Evolutionary conservation across 345 rosid genomes (phyloP).

Genomic region (Pistacia vera): DNA sequence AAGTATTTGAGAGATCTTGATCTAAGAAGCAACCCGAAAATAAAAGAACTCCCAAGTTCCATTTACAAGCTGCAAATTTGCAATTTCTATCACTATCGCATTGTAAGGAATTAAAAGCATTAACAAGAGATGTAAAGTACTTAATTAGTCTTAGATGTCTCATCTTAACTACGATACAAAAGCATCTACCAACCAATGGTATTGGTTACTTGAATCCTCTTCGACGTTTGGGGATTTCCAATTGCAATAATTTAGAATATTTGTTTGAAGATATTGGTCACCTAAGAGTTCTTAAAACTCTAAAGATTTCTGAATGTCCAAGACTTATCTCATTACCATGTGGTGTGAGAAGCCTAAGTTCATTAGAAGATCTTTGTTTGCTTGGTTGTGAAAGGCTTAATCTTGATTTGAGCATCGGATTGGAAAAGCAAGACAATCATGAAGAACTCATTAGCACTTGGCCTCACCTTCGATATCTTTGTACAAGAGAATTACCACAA

Average conservation of each 20-base stretch:
- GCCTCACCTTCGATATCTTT: conserved; percentile 22
- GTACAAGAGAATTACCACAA: conserved; percentile 14
- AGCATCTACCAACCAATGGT: conserved; percentile 13
- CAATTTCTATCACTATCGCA: conserved; percentile 17
- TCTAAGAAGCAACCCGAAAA: not conserved
- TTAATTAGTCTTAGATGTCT: conserved; percentile 28
- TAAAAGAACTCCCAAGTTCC: conserved; percentile 25
- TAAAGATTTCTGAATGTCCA: conserved; percentile 11
- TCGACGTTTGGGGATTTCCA: conserved; percentile 12
- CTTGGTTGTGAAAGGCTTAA: conserved; percentile 20
- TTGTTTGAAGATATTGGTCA: conserved; percentile 15
- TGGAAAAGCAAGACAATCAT: too few species aligned
- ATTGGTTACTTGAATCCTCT: conserved; percentile 28
- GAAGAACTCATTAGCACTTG: too few species aligned
- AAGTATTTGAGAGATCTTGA: conserved; percentile 35
- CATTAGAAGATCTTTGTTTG: conserved; percentile 26
- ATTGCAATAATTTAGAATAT: conserved; percentile 23
- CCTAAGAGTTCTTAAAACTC: too few species aligned
- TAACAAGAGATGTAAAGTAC: conserved; percentile 20
- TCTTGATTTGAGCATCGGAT: not conserved
- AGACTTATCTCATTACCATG: conserved; percentile 23
- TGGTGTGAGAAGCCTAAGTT: conserved; percentile 10
- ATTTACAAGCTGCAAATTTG: conserved; percentile 30
- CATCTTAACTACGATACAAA: conserved; percentile 25
- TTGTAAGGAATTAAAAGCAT: conserved; percentile 22